phyloP scores from a whole-genome alignment of 495 filamentous ascomycete genomes.

The Cercophora sp. region DNA sequence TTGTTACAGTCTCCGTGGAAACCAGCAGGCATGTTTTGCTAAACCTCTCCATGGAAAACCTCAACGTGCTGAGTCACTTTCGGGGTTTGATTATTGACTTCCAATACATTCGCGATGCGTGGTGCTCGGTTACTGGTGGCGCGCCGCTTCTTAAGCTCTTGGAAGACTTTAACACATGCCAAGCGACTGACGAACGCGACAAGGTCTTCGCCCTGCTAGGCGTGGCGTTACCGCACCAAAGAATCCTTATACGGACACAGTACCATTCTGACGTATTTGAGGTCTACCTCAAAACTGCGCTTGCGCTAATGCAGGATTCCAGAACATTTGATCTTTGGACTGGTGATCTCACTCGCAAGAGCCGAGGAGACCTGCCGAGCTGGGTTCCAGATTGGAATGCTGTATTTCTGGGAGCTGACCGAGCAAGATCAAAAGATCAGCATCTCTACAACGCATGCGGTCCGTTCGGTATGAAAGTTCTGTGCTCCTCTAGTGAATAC shows the following conservation, averaged over 20 bases:
- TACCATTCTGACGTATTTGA: background rate
- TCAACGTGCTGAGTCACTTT: slow-evolving; percentile 8
- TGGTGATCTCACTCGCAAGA: slow-evolving; percentile 7
- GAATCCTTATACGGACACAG: background rate
- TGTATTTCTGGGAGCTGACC: background rate
- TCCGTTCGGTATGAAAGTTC: too few species aligned
- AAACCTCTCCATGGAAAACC: background rate
- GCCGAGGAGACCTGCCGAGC: background rate
- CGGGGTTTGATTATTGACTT: background rate
- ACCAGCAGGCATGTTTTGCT: too few species aligned
- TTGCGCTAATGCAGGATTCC: background rate
- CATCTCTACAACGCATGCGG: too few species aligned
- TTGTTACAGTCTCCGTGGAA: background rate
- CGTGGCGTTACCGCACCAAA: background rate
- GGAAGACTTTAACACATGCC: slow-evolving; percentile 2
- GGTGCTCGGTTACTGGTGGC: background rate
- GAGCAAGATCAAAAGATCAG: too few species aligned
- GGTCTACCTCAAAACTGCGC: background rate
- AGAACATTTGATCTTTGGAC: background rate
- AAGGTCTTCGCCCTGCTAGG: slow-evolving; percentile 6
- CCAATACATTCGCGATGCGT: background rate
- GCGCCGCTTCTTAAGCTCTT: slow-evolving; percentile 1
- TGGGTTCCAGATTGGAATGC: background rate
- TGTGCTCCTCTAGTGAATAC: too few species aligned
- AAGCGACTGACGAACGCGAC: slow-evolving; percentile 9